These are phyloP conservation scores for Pezicula carpinea DNA, from an alignment of 2,329 filamentous ascomycete genomes.

Conservation along the genomic window DNA sequence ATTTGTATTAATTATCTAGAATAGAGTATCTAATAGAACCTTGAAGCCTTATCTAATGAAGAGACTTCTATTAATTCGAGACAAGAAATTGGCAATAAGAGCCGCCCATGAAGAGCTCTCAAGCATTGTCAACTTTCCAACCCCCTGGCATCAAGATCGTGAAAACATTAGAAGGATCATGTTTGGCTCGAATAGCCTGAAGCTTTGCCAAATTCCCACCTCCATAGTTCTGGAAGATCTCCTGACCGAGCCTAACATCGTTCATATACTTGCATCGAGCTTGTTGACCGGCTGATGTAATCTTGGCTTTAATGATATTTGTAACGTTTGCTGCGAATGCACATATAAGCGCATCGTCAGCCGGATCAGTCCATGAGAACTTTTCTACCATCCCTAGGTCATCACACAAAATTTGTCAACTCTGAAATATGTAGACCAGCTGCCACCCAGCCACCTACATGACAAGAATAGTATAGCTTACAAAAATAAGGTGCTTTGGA, in stretches of 20 bases:
- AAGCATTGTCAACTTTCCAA: conserved; percentile 10
- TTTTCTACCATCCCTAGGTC: conserved; percentile 14
- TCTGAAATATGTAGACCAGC: neutral
- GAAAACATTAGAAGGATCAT: conserved; percentile 31
- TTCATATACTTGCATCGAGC: conserved; percentile 11
- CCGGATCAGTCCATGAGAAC: conserved; percentile 11
- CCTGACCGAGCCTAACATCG: conserved; percentile 11
- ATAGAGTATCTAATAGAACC: too few relatives aligned
- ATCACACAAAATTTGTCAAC: conserved; percentile 1
- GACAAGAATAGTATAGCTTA: conserved; percentile 1
- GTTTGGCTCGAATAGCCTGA: conserved; percentile 24
- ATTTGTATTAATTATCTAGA: too few relatives aligned
- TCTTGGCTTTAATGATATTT: conserved; percentile 6
- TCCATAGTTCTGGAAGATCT: conserved; percentile 26
- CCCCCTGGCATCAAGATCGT: conserved; percentile 15
- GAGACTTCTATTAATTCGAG: too few relatives aligned
- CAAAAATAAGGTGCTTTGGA: conserved; percentile 11
- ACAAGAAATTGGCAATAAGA: too few relatives aligned
- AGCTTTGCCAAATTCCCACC: conserved; percentile 31
- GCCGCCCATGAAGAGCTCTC: too few relatives aligned
- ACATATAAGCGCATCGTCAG: conserved; percentile 10
- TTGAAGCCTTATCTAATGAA: too few relatives aligned
- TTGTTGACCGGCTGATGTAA: conserved; percentile 6
- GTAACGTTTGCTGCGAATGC: conserved; percentile 8
- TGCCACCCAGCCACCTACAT: neutral